These are phyloP conservation scores for Magnolia sinica DNA, from an alignment of 164 flowering plant genomes.

Conservation along the genomic window DNA sequence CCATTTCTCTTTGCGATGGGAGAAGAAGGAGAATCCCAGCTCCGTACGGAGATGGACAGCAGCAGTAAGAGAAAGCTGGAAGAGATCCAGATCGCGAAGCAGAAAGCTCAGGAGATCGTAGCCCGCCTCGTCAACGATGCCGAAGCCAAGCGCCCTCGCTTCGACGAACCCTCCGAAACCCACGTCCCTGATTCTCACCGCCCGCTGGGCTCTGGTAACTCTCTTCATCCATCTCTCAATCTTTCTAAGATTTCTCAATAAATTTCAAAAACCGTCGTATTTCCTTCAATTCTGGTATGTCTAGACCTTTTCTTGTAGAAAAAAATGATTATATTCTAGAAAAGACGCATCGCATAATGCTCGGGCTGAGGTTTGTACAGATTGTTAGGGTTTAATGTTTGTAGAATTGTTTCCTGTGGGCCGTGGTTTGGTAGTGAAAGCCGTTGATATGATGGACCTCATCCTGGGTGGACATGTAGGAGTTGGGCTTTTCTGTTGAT, in stretches of 20 bases:
- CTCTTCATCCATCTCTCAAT: not conserved
- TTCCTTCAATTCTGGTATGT: not conserved
- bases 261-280: constrained; percentile 11
- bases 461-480: too few relatives aligned
- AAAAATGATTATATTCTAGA: not conserved
- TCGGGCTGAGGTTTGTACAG: too few relatives aligned
- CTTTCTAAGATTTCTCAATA: constrained; percentile 1
- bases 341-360: too few relatives aligned
- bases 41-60: constrained; percentile 12
- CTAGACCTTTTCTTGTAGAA: not conserved
- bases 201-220: not conserved
- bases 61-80: constrained; percentile 33
- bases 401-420: too few relatives aligned
- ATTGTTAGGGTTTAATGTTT: too few relatives aligned
- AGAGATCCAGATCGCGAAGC: constrained; percentile 76
- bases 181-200: constrained; percentile 9
- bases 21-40: constrained; percentile 20
- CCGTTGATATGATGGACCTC: too few relatives aligned
- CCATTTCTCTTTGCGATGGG: not conserved
- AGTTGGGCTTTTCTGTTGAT: too few relatives aligned
- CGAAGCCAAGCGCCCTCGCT: constrained; percentile 72
- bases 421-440: too few relatives aligned
- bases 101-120: constrained; percentile 83
- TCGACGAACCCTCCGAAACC: constrained; percentile 46
- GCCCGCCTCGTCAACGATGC: constrained; percentile 57